These are phyloP conservation scores for Copromyces sp. DNA, from an alignment of 495 filamentous ascomycete species.

Conservation along the genomic window DNA sequence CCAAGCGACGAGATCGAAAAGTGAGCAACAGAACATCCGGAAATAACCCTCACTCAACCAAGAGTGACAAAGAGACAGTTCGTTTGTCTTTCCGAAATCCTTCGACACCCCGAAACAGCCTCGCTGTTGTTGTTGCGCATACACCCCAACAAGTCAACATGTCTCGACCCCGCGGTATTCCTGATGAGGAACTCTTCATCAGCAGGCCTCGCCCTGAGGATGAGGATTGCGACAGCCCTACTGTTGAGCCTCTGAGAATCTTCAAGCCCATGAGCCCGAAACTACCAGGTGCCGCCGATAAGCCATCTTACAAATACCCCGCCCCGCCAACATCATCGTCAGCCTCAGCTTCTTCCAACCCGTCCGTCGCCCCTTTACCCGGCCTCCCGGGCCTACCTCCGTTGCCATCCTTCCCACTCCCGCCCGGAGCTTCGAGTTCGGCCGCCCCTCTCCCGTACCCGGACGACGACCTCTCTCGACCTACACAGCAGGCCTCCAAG, in stretches of 20 bases:
- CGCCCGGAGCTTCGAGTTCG: slow-evolving; percentile 53
- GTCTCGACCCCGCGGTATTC: slow-evolving; percentile 41
- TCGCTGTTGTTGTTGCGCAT: background rate
- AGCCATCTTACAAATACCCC: slow-evolving; percentile 36
- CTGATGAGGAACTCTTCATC: slow-evolving; percentile 71
- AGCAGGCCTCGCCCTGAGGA: slow-evolving; percentile 36
- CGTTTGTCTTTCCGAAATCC: no score
- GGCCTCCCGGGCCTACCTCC: slow-evolving; percentile 20
- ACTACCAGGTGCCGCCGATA: slow-evolving; percentile 27
- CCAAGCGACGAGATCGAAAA: background rate
- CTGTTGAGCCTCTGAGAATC: slow-evolving; percentile 77
- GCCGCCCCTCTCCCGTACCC: slow-evolving; percentile 65
- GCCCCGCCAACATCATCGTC: slow-evolving; percentile 35
- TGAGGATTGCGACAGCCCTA: slow-evolving; percentile 54
- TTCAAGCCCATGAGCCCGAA: slow-evolving; percentile 55
- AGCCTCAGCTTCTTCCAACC: slow-evolving; percentile 18
- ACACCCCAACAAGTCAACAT: slow-evolving; percentile 22
- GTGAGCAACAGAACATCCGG: background rate
- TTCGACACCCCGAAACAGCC: slow-evolving; percentile 3
- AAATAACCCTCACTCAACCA: no score
- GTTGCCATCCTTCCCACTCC: slow-evolving; percentile 44
- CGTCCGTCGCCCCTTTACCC: slow-evolving; percentile 13
- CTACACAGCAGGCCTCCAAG: slow-evolving; percentile 24
- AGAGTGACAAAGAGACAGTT: no score
- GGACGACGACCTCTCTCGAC: slow-evolving; percentile 50